Evolutionary conservation across 352 stramenopile species (phyloP), one percentile per base, ranked within the genome.

Genomic region (Poterioochromonas sp.): DNA sequence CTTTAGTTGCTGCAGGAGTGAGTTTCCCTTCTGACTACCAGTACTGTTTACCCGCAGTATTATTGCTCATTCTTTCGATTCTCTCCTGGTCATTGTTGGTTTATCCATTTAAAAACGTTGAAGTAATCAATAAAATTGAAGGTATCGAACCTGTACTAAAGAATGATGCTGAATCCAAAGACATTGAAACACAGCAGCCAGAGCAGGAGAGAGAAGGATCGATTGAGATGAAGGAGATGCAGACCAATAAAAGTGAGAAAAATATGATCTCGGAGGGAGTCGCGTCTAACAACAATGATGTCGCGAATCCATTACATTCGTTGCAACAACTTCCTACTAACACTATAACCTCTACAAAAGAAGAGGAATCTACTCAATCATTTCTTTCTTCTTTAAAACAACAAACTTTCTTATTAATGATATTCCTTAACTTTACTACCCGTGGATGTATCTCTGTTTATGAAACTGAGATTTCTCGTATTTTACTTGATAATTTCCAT

Each of bases 371-470:
- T 26, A 58, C 15, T 26, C 47, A 58, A 15, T 58, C 26, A 26
- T 26, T 26, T 58, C 15, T 58, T 26, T 26, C 15, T 26, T 15
- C 15, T 26, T 15, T 58, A 15, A 12, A 26, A 68, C 5, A 26
- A 68, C 11, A 68, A 37, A 26, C 41, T 22, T 71, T 44, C 32
- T 47, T 26, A 5, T 29, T 71, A n/a, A 47, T 71, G 34, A 47
- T 71, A 29, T 44, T 41, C 20, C 32, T 71, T 12, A 71, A 71
- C 32, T 71, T 71, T 29, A 44, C 62, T 11, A 71, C 62, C 2
- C 62, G 62, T 71, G 62, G 62, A 5, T 11, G 2, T 20, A 71
- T 71, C 32, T 11, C 62, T 3, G 26, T 71, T 29, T 71, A 44
- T 47, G 62, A 71, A n/a, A 47, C 62, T n/a, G 8, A 47, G 34